These are phyloP conservation scores for Thermomucor indicae-seudaticae DNA, from an alignment of 371 early-diverging fungal species.

Conservation along the genomic window DNA sequence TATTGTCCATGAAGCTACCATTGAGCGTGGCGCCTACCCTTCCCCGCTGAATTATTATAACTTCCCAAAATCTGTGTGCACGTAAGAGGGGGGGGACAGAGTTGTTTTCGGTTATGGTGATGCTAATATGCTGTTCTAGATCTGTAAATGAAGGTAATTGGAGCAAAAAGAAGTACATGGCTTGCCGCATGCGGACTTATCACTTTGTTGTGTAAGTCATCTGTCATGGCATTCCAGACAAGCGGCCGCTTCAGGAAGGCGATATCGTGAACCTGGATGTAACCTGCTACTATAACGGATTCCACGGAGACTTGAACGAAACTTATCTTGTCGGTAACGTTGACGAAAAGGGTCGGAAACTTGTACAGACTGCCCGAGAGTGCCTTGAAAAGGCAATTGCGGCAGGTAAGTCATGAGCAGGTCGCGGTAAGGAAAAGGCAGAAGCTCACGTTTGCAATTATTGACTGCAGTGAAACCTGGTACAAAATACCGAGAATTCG, in stretches of 20 bases:
- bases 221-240: constrained; percentile 92
- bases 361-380: constrained; percentile 78
- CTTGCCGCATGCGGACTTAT: not conserved
- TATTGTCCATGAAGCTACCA: constrained; percentile 82
- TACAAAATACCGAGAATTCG: constrained; percentile 87
- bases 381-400: constrained; percentile 89
- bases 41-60: constrained; percentile 92
- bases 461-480: constrained; percentile 91
- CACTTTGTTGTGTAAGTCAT: constrained; percentile 43
- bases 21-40: constrained; percentile 87
- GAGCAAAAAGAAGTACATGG: not conserved
- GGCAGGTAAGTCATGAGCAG: no score
- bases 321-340: constrained; percentile 89
- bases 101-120: no score
- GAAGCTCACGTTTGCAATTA: not conserved
- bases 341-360: constrained; percentile 63
- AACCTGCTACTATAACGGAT: constrained; percentile 79
- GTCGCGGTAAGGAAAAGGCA: constrained; percentile 29
- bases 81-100: constrained; percentile 50
- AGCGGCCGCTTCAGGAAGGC: constrained; percentile 81
- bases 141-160: constrained; percentile 57
- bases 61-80: constrained; percentile 92
- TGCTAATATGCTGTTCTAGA: constrained; percentile 9
- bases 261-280: constrained; percentile 95
- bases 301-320: constrained; percentile 91